Base-by-base conservation (phyloP, 1,139 yeast species). In the Starmera stellimalicola region DNA sequence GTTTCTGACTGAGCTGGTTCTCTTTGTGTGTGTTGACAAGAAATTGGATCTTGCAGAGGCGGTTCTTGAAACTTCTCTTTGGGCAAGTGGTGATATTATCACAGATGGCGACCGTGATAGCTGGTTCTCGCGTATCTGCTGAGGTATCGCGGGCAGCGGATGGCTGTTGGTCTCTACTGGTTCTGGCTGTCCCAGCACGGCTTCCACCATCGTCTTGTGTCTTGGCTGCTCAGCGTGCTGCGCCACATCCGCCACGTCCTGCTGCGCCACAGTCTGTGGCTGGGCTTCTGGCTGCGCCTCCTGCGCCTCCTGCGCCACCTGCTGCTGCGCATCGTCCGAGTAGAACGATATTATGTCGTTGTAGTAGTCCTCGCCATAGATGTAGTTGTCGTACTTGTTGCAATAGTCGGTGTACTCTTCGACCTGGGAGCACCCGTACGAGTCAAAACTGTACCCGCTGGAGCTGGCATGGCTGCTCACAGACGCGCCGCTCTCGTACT, bases 401-500 rank as follows among this genome's bases (percentile, higher is more conserved):
- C 11, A n/a, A 5, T n/a, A 22, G 8, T 14, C 12, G 25, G 25
- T 22, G 12, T 22, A 22, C 12, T 22, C 25, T 22, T 22, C 14
- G 11, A 22, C 25, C 2, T 22, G 14, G 3, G 25, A 22, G 12
- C 14, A n/a, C 5, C 25, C 25, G 12, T 22, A 22, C 12, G 26
- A 16, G 14, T 16, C 11, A 17, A 22, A 14, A 2, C 17, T 9
- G 15, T 30, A 9, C 14, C 27, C 9, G 6, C 12, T 15, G 8
- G 31, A 12, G 15, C 19, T 23, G 8, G 25, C 33, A 18, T 19
- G 34, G 25, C 24, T 33, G 27, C 6, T 26, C 7, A 7, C 12
- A 10, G 29, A 19, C 16, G 19, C 16, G n/a, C n/a, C n/a, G n/a
- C n/a, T n/a, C 17, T 30, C 33, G 16, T 32, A 32, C 12, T 28